Evolutionary conservation across 139 green algal species (phyloP).

Genomic region (Limnomonas spitsbergensis): DNA sequence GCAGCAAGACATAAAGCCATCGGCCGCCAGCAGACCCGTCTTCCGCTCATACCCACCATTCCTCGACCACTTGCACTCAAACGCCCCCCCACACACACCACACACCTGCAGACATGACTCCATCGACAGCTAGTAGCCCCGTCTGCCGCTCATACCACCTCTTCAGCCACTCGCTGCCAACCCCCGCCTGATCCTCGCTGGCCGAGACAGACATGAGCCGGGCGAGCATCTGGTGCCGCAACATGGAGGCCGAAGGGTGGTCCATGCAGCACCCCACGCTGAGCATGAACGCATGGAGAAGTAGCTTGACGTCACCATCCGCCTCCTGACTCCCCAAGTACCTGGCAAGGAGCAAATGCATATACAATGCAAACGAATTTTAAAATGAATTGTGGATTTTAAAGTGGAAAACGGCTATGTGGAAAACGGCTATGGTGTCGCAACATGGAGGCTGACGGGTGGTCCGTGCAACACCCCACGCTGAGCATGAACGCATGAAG

Average conservation of each 20-base stretch:
- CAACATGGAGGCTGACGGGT: slow-evolving; percentile 63
- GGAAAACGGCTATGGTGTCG: too few species aligned
- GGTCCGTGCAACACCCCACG: slow-evolving; percentile 55
- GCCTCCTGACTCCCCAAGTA: background rate
- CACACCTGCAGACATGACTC: background rate
- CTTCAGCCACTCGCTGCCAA: too few species aligned
- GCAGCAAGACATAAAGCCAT: too few species aligned
- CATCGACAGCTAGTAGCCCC: background rate
- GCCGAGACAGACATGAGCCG: slow-evolving; percentile 59
- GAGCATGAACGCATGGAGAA: slow-evolving; percentile 74
- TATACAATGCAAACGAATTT: too few species aligned
- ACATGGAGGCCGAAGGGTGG: slow-evolving; percentile 56
- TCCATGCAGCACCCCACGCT: slow-evolving; percentile 58
- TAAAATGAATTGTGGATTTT: too few species aligned
- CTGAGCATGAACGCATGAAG: slow-evolving; percentile 77
- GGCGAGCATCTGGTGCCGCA: slow-evolving; percentile 71
- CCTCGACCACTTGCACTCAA: too few species aligned
- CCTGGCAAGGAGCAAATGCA: too few species aligned
- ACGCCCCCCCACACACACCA: too few species aligned
- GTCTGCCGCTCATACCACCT: background rate
- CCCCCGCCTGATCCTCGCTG: background rate
- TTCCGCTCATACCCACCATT: too few species aligned
- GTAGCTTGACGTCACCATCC: background rate
- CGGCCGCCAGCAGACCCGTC: too few species aligned
- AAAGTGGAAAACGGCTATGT: too few species aligned